Conservation (phyloP, 2,329 filamentous ascomycete genomes). For the Phaeosphaeriaceae sp. region DNA sequence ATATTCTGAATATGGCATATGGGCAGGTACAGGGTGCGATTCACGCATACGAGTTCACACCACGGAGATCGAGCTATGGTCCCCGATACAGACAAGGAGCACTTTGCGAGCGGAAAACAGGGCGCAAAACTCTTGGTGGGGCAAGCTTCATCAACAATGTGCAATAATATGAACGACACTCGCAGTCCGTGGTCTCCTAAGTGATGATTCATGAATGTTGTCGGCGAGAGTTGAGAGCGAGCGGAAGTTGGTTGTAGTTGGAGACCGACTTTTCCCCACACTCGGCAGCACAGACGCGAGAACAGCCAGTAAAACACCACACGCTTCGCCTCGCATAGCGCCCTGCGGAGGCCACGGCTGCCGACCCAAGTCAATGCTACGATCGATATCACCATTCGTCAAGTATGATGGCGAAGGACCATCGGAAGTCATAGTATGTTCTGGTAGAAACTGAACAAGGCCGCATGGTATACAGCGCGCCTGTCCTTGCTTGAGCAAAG, state of each 20-base stretch:
- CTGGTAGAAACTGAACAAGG: too few species aligned
- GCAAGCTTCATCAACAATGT: neutral
- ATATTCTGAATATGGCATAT: neutral
- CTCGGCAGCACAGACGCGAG: neutral
- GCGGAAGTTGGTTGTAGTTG: neutral
- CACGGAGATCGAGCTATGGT: neutral
- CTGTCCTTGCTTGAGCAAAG: too few species aligned
- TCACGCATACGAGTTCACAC: neutral
- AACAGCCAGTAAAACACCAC: neutral
- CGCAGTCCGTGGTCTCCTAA: neutral
- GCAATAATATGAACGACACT: neutral
- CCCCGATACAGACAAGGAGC: neutral
- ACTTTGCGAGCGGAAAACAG: neutral
- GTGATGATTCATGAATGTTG: too few species aligned
- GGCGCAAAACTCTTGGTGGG: neutral
- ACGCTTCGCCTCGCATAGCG: neutral
- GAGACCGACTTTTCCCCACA: neutral
- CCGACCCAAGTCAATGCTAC: neutral
- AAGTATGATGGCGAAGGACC: neutral
- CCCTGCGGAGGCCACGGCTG: neutral
- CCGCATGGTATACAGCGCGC: too few species aligned
- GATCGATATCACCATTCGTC: neutral
- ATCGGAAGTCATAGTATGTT: neutral
- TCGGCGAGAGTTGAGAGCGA: neutral
- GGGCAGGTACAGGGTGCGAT: neutral